A percentile compares a stretch with the other conserved stretches of the same genome.
phyloP scores from a whole-genome alignment of 1,139 yeast genomes.

The Sugiyamaella grinbergsii region DNA sequence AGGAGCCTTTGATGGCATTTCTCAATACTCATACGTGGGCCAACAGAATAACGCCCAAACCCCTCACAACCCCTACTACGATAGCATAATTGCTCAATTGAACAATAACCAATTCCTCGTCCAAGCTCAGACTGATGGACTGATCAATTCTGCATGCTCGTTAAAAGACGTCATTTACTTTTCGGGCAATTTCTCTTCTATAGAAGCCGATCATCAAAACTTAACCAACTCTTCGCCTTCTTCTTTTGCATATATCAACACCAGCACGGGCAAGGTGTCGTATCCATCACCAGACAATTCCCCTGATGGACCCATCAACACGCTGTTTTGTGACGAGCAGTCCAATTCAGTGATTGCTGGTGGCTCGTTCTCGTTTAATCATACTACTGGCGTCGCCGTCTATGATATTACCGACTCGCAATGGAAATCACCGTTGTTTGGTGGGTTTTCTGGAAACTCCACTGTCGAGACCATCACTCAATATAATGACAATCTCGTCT shows the following conservation, averaged over 20 bases:
- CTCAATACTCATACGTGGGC: slow-evolving; percentile 59
- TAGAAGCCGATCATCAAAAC: slow-evolving; percentile 6
- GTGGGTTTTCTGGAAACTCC: slow-evolving; percentile 65
- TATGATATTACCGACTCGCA: slow-evolving; percentile 56
- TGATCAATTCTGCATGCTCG: slow-evolving; percentile 39
- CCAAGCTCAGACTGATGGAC: slow-evolving; percentile 37
- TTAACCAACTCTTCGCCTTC: slow-evolving; percentile 46
- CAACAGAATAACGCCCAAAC: slow-evolving; percentile 40
- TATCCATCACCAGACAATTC: slow-evolving; percentile 30
- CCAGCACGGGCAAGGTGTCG: slow-evolving; percentile 49
- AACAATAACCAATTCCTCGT: slow-evolving; percentile 29
- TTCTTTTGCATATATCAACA: slow-evolving; percentile 58
- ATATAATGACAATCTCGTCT: slow-evolving; percentile 57
- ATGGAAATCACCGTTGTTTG: slow-evolving; percentile 61
- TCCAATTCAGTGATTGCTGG: slow-evolving; percentile 69
- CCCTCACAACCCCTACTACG: slow-evolving; percentile 28
- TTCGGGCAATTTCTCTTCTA: slow-evolving; percentile 47
- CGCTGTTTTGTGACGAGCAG: slow-evolving; percentile 54
- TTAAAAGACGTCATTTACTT: slow-evolving; percentile 52
- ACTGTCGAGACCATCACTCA: slow-evolving; percentile 65
- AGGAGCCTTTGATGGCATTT: slow-evolving; percentile 65
- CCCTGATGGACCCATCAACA: slow-evolving; percentile 54
- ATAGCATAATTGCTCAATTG: slow-evolving; percentile 34
- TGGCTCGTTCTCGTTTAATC: slow-evolving; percentile 64
- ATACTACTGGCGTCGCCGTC: slow-evolving; percentile 63